phyloP scores from a whole-genome alignment of 2,329 filamentous ascomycete genomes.

The Talaromyces albobiverticillius region DNA sequence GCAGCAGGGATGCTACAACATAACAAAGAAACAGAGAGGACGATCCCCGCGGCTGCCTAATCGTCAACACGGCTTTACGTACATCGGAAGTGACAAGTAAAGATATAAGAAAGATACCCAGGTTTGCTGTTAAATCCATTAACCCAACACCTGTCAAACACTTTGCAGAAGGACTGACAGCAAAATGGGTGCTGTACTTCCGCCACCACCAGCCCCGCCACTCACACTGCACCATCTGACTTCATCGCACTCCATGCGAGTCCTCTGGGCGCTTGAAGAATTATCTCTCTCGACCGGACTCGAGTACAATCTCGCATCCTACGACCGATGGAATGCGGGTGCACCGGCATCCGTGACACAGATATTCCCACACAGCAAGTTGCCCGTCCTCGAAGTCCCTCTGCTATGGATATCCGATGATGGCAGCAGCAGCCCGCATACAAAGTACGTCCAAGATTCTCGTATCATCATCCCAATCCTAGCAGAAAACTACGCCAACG shows the following conservation, averaged over 20 bases:
- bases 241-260: conserved; percentile 20
- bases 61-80: too few relatives aligned
- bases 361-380: conserved; percentile 25
- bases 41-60: too few relatives aligned
- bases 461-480: conserved; percentile 26
- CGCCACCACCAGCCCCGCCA: neutral
- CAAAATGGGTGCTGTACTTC: too few relatives aligned
- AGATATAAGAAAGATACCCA: too few relatives aligned
- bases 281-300: conserved; percentile 17
- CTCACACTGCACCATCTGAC: conserved; percentile 25
- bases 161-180: too few relatives aligned
- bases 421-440: neutral
- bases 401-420: conserved; percentile 1
- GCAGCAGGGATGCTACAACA: too few relatives aligned
- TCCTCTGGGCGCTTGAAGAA: conserved; percentile 28
- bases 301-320: conserved; percentile 23
- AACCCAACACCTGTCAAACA: too few relatives aligned
- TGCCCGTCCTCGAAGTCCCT: conserved; percentile 22
- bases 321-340: conserved; percentile 18
- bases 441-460: conserved; percentile 22
- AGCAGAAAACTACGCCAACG: conserved; percentile 21
- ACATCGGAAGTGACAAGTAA: too few relatives aligned
- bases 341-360: conserved; percentile 17
- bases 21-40: too few relatives aligned
- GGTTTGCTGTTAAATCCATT: too few relatives aligned